phyloP scores from a whole-genome alignment of 2,329 filamentous ascomycete species.

The Trichoderma oligosporum region DNA sequence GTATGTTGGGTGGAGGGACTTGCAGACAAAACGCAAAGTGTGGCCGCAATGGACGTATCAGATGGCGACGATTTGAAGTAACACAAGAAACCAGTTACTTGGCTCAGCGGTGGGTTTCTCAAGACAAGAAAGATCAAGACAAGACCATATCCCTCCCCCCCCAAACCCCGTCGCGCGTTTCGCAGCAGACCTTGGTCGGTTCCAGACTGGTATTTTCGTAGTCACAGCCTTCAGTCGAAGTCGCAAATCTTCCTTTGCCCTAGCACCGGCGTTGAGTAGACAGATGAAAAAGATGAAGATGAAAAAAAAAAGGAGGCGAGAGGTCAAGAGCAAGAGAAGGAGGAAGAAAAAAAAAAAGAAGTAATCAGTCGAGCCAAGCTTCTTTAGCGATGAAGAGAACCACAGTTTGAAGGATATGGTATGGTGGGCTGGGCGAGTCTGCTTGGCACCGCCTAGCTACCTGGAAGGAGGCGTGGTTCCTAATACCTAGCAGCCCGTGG shows the following conservation, averaged over 20 bases:
- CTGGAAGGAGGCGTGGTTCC: not conserved
- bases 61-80: not conserved
- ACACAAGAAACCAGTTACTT: not conserved
- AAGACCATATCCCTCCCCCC: not conserved
- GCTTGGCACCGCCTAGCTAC: conserved; percentile 3
- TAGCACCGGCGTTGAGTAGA: not conserved
- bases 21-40: conserved; percentile 10
- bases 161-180: not conserved
- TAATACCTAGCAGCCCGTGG: not conserved
- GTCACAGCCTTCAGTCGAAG: not conserved
- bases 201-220: not conserved
- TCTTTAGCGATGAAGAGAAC: not conserved
- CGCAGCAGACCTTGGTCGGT: not conserved
- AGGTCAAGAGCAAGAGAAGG: not conserved
- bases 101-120: conserved; percentile 2
- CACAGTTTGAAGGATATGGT: not conserved
- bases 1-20: conserved; percentile 13
- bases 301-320: not conserved
- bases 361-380: not conserved
- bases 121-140: not conserved
- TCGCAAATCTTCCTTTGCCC: not conserved
- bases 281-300: not conserved
- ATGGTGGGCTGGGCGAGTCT: not conserved
- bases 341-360: not conserved
- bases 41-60: conserved; percentile 9